Evolutionary conservation across 345 rosid genomes (phyloP), one percentile per base, ranked within the genome.

Genomic region (Brassica incana): DNA sequence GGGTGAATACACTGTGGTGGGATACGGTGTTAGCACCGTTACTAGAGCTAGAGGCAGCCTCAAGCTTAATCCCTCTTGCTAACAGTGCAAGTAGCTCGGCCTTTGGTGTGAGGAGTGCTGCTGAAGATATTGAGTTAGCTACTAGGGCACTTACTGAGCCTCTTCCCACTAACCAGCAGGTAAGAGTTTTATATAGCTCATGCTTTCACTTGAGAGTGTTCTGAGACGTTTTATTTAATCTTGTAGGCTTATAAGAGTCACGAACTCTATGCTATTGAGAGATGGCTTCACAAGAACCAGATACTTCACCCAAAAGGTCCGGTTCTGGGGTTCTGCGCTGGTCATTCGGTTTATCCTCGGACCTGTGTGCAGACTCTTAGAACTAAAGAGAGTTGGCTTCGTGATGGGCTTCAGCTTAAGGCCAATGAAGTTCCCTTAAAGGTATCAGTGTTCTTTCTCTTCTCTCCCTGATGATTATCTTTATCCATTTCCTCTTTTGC

Each of bases 91-190:
- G 78, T 79, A 80, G 74, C 78, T 81, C 88, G 33, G 72, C 71
- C 76, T 82, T 73, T 78, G 83, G 88, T 69, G 77, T 85, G 43
- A 86, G 97, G 81, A 87, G 69, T 85, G 80, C 88, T 80, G 88
- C 90, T 59, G 99, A 95, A 82, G 99, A 95, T 88, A 80, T 92
- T 90, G 99, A 92, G 85, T 79, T 95, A 80, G 97, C 90, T 86
- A 92, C 91, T 67, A 81, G 94, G 70, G 92, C 95, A 32, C 78
- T 92, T 68, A 90, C 92, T 52, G 99, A 95, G 85, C 97, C 98
- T 86, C 96, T 95, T 80, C 99, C 99, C 56, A 89, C 95, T 65
- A 92, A 90, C 84, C 99, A 92, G 84, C 98, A 89, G 95, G 99
- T 92, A 82, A 43, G 54, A 14, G 59, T 56, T n/a, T 84, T 56